Evolutionary conservation across 176 grass and related monocot species (phyloP).

Genomic region (Pharus latifolius): DNA sequence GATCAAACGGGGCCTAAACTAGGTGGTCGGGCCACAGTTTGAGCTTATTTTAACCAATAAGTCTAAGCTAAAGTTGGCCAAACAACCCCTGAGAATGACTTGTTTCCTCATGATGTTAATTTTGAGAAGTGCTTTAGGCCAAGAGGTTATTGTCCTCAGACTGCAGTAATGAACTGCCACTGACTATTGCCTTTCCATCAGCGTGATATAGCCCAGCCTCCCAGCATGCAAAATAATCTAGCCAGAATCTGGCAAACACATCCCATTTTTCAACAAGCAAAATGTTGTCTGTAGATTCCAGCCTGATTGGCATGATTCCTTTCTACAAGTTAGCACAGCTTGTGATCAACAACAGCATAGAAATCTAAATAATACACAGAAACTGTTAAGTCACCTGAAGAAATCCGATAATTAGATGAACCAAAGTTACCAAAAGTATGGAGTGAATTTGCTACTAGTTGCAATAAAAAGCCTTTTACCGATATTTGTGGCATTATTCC

Average conservation of each 20-base stretch:
- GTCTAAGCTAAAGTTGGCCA: no score
- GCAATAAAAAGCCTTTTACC: neutral
- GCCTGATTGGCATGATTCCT: neutral
- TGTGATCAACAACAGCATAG: neutral
- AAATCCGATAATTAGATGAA: neutral
- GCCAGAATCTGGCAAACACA: neutral
- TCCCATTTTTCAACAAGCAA: neutral
- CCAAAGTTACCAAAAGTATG: neutral
- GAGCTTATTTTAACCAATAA: no score
- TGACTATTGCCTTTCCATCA: neutral
- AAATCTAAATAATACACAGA: neutral
- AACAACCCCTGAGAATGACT: no score
- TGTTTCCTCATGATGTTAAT: no score
- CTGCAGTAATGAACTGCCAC: neutral
- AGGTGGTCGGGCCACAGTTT: no score
- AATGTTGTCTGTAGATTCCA: neutral
- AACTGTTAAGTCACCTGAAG: neutral
- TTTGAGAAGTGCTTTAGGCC: no score
- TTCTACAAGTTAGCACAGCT: neutral
- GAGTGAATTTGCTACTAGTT: slow-evolving; percentile 1
- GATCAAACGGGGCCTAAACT: no score
- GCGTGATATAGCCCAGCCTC: neutral
- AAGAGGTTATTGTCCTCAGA: no score
- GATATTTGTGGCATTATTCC: neutral
- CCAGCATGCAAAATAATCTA: neutral